A percentile compares a stretch with the other conserved stretches of the same genome.
Conservation (phyloP, 1,139 yeast species). For the Blastobotrys petasosporus region DNA sequence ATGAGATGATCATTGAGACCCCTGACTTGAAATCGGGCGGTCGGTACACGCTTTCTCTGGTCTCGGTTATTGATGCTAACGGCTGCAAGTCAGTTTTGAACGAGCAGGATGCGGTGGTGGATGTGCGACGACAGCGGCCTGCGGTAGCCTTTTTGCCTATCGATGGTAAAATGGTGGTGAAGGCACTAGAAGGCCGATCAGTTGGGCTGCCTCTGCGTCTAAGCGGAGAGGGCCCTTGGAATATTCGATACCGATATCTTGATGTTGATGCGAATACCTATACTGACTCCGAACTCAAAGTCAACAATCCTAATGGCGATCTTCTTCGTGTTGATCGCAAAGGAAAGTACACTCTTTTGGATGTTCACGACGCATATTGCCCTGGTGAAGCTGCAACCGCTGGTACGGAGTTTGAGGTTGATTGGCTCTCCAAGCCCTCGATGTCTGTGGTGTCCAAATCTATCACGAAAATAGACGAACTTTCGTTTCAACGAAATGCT, state of each 20-base stretch:
- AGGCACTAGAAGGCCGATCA: slow-evolving; percentile 48
- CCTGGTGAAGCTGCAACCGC: slow-evolving; percentile 46
- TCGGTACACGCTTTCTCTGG: slow-evolving; percentile 54
- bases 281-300: slow-evolving; percentile 14
- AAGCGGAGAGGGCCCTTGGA: slow-evolving; percentile 47
- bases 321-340: slow-evolving; percentile 43
- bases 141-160: slow-evolving; percentile 42
- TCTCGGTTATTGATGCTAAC: slow-evolving; percentile 62
- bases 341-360: slow-evolving; percentile 58
- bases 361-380: slow-evolving; percentile 63
- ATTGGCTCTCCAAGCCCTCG: slow-evolving; percentile 50
- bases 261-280: slow-evolving; percentile 15
- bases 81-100: slow-evolving; percentile 68
- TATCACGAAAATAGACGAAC: slow-evolving; percentile 18
- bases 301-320: slow-evolving; percentile 28
- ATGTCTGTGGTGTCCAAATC: slow-evolving; percentile 36
- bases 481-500: slow-evolving; percentile 32
- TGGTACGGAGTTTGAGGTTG: slow-evolving; percentile 20
- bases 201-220: slow-evolving; percentile 55
- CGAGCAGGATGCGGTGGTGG: slow-evolving; percentile 52
- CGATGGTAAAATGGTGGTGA: slow-evolving; percentile 29
- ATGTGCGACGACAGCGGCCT: slow-evolving; percentile 66
- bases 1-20: slow-evolving; percentile 43
- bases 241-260: slow-evolving; percentile 37
- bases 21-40: slow-evolving; percentile 63